Evolutionary conservation across 192 early-diverging fungal species (phyloP), one percentile per base, ranked within the genome.

Genomic region (Chytriomyces sp.): DNA sequence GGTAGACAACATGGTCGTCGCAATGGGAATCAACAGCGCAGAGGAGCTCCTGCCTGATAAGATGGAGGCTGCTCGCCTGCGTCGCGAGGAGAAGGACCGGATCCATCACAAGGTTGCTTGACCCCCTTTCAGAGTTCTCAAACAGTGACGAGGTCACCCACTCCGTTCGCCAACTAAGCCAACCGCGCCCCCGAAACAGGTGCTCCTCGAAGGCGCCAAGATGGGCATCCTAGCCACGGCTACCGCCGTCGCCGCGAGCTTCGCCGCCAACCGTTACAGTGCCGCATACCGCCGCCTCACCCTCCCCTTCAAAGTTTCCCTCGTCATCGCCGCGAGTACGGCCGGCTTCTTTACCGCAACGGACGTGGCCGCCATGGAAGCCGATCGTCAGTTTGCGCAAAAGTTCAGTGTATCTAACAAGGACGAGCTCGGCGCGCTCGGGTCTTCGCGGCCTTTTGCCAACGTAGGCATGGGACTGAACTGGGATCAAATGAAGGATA

Each of bases 271-370:
- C 22, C 62, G 62, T 10, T 64, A 31, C 28, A 49, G 26, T 44
- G n/a, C 62, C 14, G 39, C 44, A 26, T 64, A 64, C 39, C 36
- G 62, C 14, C 39, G 62, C 19, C 36, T 64, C n/a, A 49, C 62
- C 10, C 3, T 64, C 49, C 62, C 62, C 10, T 64, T 64, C 36
- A 39, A 28, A 22, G 33, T 58, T 26, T 74, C 40, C 63, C 52
- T 66, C 19, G 53, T 74, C 53, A 10, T 74, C 4, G 72, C 53
- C 10, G 52, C 59, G 5, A 49, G 52, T 5, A 78, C 77, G 5
- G 77, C 57, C 12, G 77, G 66, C 17, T 78, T 78, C 54, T 78
- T 78, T 33, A 75, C 73, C 5, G 54, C 32, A 28, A 70, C 73
- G 39, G 78, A 79, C 59, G 41, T 37, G 12, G 73, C 67, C 5